Percentiles rank a stretch among this genome's conserved stretches.
phyloP scores from a whole-genome alignment of 2,329 filamentous ascomycete genomes.

The Aspergillaceae sp. region DNA sequence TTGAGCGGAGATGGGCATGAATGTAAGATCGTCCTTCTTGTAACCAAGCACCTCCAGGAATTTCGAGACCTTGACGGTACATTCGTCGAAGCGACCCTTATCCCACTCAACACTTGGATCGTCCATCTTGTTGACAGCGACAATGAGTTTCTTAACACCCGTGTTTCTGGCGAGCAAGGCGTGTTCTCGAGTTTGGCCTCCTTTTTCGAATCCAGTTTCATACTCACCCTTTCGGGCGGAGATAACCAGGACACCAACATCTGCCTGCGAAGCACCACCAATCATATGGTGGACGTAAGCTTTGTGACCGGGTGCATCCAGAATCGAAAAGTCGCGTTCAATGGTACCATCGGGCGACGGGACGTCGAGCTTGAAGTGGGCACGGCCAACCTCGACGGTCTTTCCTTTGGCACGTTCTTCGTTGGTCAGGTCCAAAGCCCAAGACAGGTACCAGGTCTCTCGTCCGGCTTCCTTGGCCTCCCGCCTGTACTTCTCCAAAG shows the following conservation, averaged over 20 bases:
- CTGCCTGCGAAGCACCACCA: constrained; percentile 83
- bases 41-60: constrained; percentile 92
- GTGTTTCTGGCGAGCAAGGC: constrained; percentile 97
- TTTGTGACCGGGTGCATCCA: constrained; percentile 96
- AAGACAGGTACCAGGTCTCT: constrained; percentile 98
- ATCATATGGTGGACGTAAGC: constrained; percentile 99
- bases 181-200: constrained; percentile 94
- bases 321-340: constrained; percentile 89
- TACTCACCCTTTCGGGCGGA: constrained; percentile 97
- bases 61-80: constrained; percentile 73
- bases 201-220: constrained; percentile 95
- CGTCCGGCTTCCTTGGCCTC: constrained; percentile 93
- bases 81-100: constrained; percentile 85
- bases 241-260: constrained; percentile 92
- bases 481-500: constrained; percentile 94
- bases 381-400: constrained; percentile 93
- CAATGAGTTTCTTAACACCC: constrained; percentile 91
- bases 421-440: constrained; percentile 94
- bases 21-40: constrained; percentile 88
- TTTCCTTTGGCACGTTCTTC: constrained; percentile 95
- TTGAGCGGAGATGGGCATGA: constrained; percentile 95
- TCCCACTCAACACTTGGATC: constrained; percentile 95
- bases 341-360: constrained; percentile 44
- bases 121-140: constrained; percentile 99
- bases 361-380: constrained; percentile 74